Base-by-base conservation (phyloP, 345 rosid genomes). In the Salix exigua region DNA sequence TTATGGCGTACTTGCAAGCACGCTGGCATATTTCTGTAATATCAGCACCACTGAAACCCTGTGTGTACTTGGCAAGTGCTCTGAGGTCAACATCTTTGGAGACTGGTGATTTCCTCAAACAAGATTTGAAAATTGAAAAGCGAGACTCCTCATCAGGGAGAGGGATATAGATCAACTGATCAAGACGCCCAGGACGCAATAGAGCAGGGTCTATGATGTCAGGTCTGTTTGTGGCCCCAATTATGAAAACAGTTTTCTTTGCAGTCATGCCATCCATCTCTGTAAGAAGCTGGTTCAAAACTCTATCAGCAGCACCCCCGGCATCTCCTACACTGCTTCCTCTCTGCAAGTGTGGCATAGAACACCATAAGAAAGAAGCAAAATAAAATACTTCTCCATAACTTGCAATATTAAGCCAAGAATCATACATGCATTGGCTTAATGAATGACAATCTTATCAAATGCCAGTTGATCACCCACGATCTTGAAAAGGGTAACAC, bases 241-340 rank as follows among this genome's bases (percentile, higher is more conserved):
- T 94, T 17, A 94, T 94, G 85, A 94, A 94, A 42, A 92, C 98
- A 0, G 98, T 94, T 80, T 94, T 94, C 90, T 92, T 94, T 0
- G 97, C 97, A 19, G 92, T 86, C 98, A 94, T 94, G 75, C 98
- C 98, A 78, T 94, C 98, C 98, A 94, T 94, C 85, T 94, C 97
- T 2, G 98, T 94, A 75, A 94, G 82, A 80, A 94, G 97, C 83
- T 94, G 98, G 83, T 94, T 94, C 86, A 94, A 68, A 62, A 94
- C 97, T 84, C 97, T 88, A 78, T 94, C 98, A 53, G 97, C 98
- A 37, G 98, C 98, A 80, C 98, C 98, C 6, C 97, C 97, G 30
- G 97, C 98, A 86, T 94, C 98, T 70, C 96, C 93, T 16, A 78
- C 89, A 46, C 98, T 89, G 86, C 92, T 87, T 80, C 98, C 98